These are phyloP conservation scores for Paraphaeosphaeria minitans DNA, from an alignment of 2,329 filamentous ascomycete species.

Conservation along the genomic window DNA sequence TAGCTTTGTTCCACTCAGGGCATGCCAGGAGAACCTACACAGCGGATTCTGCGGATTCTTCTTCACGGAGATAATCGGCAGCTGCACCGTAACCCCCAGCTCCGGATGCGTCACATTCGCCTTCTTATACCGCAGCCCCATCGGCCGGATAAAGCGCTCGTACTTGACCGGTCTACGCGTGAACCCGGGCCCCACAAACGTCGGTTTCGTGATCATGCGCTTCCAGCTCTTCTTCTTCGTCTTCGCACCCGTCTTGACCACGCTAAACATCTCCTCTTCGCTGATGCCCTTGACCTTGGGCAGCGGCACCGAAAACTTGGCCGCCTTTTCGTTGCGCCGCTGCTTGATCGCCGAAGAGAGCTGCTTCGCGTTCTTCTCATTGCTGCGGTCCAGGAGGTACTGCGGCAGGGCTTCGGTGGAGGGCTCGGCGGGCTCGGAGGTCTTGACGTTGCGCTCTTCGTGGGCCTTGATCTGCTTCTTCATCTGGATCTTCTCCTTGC, in stretches of 20 bases:
- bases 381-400: constrained; percentile 88
- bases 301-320: constrained; percentile 87
- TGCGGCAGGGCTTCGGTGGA: constrained; percentile 82
- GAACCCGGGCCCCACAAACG: constrained; percentile 90
- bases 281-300: constrained; percentile 93
- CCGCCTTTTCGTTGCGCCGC: constrained; percentile 86
- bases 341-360: constrained; percentile 90
- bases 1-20: too few relatives aligned
- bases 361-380: constrained; percentile 72
- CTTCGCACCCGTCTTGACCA: constrained; percentile 88
- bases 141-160: constrained; percentile 49
- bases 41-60: constrained; percentile 87
- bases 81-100: constrained; percentile 76
- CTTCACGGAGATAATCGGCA: constrained; percentile 69
- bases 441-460: constrained; percentile 96
- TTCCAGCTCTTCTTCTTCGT: constrained; percentile 83
- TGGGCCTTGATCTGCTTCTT: constrained; percentile 73
- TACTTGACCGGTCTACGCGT: constrained; percentile 85
- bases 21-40: constrained; percentile 44
- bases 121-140: constrained; percentile 81
- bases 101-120: constrained; percentile 76
- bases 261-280: constrained; percentile 91
- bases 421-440: constrained; percentile 75
- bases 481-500: constrained; percentile 77
- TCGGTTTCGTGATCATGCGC: constrained; percentile 78